Base-by-base conservation (phyloP, 23 red algal genomes). In the Cyanidiococcus yangmingshanensis region DNA sequence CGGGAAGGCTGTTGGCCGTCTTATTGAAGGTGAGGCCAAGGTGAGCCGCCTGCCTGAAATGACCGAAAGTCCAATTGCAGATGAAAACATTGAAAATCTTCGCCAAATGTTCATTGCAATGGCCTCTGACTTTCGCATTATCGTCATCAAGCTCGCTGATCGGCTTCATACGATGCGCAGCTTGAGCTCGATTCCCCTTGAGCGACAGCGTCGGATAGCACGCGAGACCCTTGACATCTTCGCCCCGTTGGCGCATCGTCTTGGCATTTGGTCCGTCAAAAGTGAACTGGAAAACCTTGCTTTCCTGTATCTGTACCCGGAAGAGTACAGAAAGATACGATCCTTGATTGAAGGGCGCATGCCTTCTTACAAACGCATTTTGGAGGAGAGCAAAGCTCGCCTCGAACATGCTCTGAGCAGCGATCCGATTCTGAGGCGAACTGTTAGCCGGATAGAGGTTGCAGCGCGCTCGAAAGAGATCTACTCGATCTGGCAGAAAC, bases 21-120 rank as follows among this genome's bases (percentile, higher is more conserved):
- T 96, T 59, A 87, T 96, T 21, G 92, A 96, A 80, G 92, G 92
- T 18, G 92, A 96, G 84, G 90, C 92, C 0, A 96, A 96, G 80
- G 75, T 96, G 1, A 84, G 51, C 54, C 90, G 90, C 79, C 83
- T 96, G 1, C 83, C 92, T 27, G 78, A 76, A 59, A 88, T 88
- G 37, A 76, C 36, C 39, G 54, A 81, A 38, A 31, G 38, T 50
- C 38, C 45, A 34, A 40, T 81, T 35, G 39, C 78, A 36, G 87
- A 96, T 76, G 86, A 88, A 57, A 87, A 96, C 59, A 79, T 82
- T 0, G 92, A 96, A 68, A 87, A 96, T 79, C 75, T 96, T 2
- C 79, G 87, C 18, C 83, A 85, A 26, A 96, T 96, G 86, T 96
- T 96, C 78, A 37, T 90, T 29, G 92, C 92, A 17, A 96, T 96